These are phyloP conservation scores for Lumnitzera littorea DNA, from an alignment of 345 rosid species.

Conservation along the genomic window DNA sequence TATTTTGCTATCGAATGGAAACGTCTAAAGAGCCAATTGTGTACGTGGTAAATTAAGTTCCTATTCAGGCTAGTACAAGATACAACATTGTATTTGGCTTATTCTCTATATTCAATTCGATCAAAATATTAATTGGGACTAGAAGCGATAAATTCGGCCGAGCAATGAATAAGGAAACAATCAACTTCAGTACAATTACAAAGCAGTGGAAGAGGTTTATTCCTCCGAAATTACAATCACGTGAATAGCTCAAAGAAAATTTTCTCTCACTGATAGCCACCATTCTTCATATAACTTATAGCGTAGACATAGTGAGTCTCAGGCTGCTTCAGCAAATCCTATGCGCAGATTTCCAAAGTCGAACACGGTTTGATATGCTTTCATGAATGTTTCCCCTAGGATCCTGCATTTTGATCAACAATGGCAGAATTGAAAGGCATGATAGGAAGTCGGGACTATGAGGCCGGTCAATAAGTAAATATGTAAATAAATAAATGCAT, in stretches of 20 bases:
- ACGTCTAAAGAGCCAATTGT: no score
- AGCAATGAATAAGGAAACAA: neutral
- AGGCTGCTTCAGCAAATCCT: constrained; percentile 47
- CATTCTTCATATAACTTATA: neutral
- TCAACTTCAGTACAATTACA: neutral
- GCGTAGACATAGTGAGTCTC: neutral
- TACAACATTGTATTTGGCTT: no score
- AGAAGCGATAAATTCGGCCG: constrained; percentile 8
- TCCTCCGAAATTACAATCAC: no score
- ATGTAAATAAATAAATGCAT: no score
- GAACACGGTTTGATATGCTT: constrained; percentile 52
- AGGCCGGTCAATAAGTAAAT: neutral
- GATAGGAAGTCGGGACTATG: neutral
- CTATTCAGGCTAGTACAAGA: no score
- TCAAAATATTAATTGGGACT: constrained; percentile 9
- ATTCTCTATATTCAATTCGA: no score
- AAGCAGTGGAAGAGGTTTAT: no score
- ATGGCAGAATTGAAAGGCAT: neutral
- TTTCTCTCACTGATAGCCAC: neutral
- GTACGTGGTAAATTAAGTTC: no score
- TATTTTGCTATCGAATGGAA: no score
- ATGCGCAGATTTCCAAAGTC: constrained; percentile 40
- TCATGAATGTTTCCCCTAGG: constrained; percentile 46
- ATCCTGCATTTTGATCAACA: constrained; percentile 27
- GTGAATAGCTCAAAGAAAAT: neutral